A percentile compares a stretch with the other conserved stretches of the same genome.
Evolutionary conservation across 352 stramenopile genomes (phyloP).

Genomic region (Phytopythium boreale): DNA sequence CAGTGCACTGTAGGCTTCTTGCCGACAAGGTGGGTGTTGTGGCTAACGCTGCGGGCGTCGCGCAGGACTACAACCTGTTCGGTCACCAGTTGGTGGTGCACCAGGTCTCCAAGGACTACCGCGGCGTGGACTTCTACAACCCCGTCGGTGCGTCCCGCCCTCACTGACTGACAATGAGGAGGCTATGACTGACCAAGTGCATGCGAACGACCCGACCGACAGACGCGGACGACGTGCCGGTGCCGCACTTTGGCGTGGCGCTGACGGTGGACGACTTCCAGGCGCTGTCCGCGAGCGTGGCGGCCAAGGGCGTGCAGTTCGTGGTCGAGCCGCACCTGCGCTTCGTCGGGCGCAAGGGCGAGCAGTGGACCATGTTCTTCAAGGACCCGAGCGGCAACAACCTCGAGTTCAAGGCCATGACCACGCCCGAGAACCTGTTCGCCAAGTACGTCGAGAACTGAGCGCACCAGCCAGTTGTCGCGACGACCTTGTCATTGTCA

Average conservation of each 20-base stretch:
- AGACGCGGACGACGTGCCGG: conserved; percentile 96
- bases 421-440: conserved; percentile 95
- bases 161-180: not conserved
- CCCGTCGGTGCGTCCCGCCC: conserved; percentile 73
- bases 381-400: conserved; percentile 97
- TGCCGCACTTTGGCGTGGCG: conserved; percentile 94
- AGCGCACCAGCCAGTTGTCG: conserved; percentile 1
- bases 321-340: conserved; percentile 95
- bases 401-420: conserved; percentile 99
- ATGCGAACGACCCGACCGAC: not conserved
- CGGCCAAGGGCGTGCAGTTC: conserved; percentile 83
- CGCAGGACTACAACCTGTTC: conserved; percentile 89
- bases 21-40: not conserved
- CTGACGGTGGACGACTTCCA: conserved; percentile 94
- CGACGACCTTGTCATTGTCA: not conserved
- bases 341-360: conserved; percentile 92
- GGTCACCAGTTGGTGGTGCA: conserved; percentile 88
- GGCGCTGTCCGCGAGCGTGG: conserved; percentile 79
- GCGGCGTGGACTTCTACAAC: conserved; percentile 94
- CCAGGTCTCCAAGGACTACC: conserved; percentile 92
- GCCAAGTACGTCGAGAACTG: conserved; percentile 94
- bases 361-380: conserved; percentile 99
- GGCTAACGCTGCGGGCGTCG: conserved; percentile 24
- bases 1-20: no score
- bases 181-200: not conserved